Evolutionary conservation across 1,284 basidiomycete species (phyloP).

Genomic region (Polyporus tsugae): DNA sequence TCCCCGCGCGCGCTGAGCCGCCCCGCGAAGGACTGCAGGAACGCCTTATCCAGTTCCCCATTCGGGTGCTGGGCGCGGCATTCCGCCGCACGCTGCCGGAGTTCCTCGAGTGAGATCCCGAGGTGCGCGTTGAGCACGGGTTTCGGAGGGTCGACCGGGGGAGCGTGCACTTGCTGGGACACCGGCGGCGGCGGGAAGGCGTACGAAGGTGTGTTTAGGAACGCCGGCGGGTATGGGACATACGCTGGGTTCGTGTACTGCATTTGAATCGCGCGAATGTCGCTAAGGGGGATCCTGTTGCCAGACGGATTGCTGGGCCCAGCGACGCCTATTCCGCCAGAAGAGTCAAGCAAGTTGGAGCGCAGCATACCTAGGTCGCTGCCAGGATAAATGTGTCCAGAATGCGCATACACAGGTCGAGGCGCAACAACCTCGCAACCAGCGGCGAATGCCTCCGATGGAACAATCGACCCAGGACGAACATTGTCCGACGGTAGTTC

Average conservation of each 20-base stretch:
- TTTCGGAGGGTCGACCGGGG: conserved; percentile 6
- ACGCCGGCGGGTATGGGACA: conserved; percentile 1
- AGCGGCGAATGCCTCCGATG: not conserved
- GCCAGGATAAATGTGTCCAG: conserved; percentile 6
- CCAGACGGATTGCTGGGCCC: not conserved
- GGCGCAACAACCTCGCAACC: conserved; percentile 22
- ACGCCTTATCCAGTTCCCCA: conserved; percentile 63
- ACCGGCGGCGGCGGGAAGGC: not conserved
- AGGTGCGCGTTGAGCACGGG: conserved; percentile 57
- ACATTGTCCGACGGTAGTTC: not conserved
- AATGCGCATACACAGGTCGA: conserved; percentile 22
- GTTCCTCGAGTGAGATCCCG: conserved; percentile 60
- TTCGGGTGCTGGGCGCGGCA: conserved; percentile 61
- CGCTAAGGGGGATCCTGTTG: conserved; percentile 23
- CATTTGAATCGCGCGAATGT: conserved; percentile 15
- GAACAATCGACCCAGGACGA: not conserved
- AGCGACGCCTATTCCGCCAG: not conserved
- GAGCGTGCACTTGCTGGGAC: not conserved
- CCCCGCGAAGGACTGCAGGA: conserved; percentile 71
- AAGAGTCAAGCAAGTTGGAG: conserved; percentile 4
- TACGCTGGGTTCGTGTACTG: conserved; percentile 15
- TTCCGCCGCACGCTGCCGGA: conserved; percentile 60
- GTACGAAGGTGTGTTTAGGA: conserved; percentile 1
- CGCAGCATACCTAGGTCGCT: conserved; percentile 18
- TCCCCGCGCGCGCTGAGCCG: conserved; percentile 65